Conservation (phyloP, 345 rosid genomes). For the Crucihimalaya himalaica region DNA sequence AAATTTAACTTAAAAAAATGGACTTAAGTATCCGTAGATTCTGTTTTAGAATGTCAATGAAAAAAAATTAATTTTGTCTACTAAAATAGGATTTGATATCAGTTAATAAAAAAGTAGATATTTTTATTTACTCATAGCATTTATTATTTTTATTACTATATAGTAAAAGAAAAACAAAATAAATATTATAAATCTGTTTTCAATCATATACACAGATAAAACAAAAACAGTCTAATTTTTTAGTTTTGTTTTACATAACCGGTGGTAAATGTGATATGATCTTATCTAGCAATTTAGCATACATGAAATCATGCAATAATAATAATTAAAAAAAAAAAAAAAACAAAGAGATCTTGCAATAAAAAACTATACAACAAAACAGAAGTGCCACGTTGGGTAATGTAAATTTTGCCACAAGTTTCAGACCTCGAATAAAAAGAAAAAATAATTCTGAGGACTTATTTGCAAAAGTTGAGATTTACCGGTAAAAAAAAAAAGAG, state of each 20-base stretch:
- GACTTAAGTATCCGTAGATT: neutral
- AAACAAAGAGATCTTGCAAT: no score
- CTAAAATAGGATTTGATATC: no score
- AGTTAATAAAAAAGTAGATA: neutral
- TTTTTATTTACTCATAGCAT: neutral
- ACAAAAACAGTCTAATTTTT: neutral
- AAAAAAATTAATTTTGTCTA: neutral
- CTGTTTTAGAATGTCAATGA: neutral
- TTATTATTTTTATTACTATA: neutral
- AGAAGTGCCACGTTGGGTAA: neutral
- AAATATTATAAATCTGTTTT: neutral
- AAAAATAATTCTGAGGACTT: neutral
- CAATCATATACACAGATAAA: neutral
- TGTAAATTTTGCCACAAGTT: neutral
- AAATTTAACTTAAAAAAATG: neutral
- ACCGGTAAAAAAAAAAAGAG: slow-evolving; percentile 14
- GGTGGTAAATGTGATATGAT: neutral
- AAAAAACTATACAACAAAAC: neutral
- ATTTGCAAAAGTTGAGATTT: slow-evolving; percentile 1
- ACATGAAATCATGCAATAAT: neutral
- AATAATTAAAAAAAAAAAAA: neutral
- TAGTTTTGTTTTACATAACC: neutral
- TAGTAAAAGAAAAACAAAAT: neutral
- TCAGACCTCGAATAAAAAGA: neutral
- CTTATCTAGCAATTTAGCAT: neutral